Percentiles rank a stretch among this genome's conserved stretches.
These are phyloP conservation scores for Talaromyces sp. DNA, from an alignment of 2,329 filamentous ascomycete genomes.

Conservation along the genomic window DNA sequence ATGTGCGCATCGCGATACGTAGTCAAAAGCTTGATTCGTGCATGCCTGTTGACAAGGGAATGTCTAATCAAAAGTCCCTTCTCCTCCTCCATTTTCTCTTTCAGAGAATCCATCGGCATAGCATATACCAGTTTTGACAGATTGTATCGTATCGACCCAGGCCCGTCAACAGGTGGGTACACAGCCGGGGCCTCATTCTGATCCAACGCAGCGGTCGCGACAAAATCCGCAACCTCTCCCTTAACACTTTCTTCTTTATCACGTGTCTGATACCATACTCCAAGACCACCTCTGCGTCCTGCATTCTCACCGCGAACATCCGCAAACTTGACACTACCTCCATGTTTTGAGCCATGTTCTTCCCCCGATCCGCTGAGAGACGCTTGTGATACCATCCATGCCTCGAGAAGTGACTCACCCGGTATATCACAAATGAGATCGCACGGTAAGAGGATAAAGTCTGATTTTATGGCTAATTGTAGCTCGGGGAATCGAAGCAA, in stretches of 20 bases:
- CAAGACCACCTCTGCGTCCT: constrained; percentile 72
- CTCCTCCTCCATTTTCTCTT: constrained; percentile 75
- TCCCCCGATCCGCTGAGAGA: constrained; percentile 63
- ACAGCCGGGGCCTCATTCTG: constrained; percentile 51
- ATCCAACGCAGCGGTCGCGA: constrained; percentile 71
- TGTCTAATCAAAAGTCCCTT: constrained; percentile 68
- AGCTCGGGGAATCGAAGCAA: constrained; percentile 83
- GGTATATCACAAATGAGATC: constrained; percentile 89
- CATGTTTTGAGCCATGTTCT: constrained; percentile 35
- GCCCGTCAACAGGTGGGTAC: constrained; percentile 50
- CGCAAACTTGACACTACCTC: constrained; percentile 44
- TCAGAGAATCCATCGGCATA: constrained; percentile 84
- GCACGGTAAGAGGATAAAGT: constrained; percentile 90
- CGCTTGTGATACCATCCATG: constrained; percentile 85
- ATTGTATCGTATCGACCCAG: constrained; percentile 64
- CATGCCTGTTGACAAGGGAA: constrained; percentile 70
- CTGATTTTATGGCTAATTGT: constrained; percentile 70
- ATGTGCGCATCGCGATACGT: constrained; percentile 89
- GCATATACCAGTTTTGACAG: constrained; percentile 80
- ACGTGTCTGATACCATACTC: constrained; percentile 89
- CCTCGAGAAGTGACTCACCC: constrained; percentile 77
- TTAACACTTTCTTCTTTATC: constrained; percentile 70
- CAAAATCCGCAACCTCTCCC: constrained; percentile 88
- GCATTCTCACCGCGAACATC: constrained; percentile 56
- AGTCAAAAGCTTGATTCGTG: constrained; percentile 74